phyloP scores from a whole-genome alignment of 257 asterid species.

The Galeopsis tetrahit region DNA sequence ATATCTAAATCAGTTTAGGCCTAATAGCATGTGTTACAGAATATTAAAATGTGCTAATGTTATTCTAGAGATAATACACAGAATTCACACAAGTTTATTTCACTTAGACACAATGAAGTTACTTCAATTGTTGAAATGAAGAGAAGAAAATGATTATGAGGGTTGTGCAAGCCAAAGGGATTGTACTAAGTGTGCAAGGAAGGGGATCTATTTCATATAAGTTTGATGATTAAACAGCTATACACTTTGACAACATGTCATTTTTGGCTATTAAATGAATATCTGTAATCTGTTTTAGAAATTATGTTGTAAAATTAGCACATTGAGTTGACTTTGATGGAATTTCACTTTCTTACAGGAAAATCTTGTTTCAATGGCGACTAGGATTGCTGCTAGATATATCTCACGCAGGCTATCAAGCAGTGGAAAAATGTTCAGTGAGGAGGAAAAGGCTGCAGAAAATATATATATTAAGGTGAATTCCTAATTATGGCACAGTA shows the following conservation, averaged over 20 bases:
- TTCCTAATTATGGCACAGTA: not conserved
- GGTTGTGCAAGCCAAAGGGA: not conserved
- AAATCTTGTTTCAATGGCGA: slow-evolving; percentile 58
- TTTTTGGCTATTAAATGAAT: not conserved
- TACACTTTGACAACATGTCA: not conserved
- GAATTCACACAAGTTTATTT: not conserved
- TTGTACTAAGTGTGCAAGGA: not conserved
- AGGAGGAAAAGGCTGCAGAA: slow-evolving; percentile 99
- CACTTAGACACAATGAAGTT: slow-evolving; percentile 4
- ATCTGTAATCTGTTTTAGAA: not conserved
- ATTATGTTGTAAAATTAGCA: not conserved
- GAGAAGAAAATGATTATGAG: not conserved
- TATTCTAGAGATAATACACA: not conserved
- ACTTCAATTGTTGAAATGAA: slow-evolving; percentile 13
- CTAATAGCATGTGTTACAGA: not conserved
- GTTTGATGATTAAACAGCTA: slow-evolving; percentile 11
- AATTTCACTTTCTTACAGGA: slow-evolving; percentile 40
- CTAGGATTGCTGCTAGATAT: slow-evolving; percentile 69
- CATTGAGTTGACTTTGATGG: slow-evolving; percentile 8
- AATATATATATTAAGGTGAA: slow-evolving; percentile 87
- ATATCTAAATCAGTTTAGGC: slow-evolving; percentile 11
- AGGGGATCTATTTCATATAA: not conserved
- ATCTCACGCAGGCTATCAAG: slow-evolving; percentile 81
- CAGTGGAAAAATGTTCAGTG: slow-evolving; percentile 71
- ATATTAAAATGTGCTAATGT: slow-evolving; percentile 11